phyloP scores from a whole-genome alignment of 306 rosid genomes.

The Vachellia collinsii region DNA sequence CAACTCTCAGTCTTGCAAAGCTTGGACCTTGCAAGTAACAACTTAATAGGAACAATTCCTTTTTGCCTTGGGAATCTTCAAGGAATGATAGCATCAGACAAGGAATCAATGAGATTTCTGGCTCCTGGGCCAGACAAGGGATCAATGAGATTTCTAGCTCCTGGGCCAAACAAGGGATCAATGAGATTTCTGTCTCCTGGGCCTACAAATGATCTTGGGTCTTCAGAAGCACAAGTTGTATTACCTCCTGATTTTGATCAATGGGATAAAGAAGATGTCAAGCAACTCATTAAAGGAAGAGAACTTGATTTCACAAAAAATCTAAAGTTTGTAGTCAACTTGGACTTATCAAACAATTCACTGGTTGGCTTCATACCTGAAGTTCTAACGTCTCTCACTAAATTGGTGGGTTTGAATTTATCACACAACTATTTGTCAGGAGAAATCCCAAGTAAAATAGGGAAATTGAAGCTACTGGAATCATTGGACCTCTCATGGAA shows the following conservation, averaged over 20 bases:
- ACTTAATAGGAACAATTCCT: too few species aligned
- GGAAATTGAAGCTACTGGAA: not conserved
- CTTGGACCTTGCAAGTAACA: too few species aligned
- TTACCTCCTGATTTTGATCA: too few species aligned
- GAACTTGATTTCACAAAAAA: slow-evolving; percentile 9
- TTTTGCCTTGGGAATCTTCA: not conserved
- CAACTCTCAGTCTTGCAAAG: too few species aligned
- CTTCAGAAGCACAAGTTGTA: too few species aligned
- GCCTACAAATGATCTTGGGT: too few species aligned
- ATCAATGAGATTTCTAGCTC: too few species aligned
- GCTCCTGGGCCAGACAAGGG: not conserved
- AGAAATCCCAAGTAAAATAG: slow-evolving; percentile 20
- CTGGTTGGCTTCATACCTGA: slow-evolving; percentile 12
- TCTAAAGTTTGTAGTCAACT: not conserved
- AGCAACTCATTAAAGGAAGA: not conserved
- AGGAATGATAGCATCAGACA: not conserved
- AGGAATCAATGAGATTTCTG: not conserved
- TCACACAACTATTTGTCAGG: slow-evolving; percentile 19
- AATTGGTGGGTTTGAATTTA: slow-evolving; percentile 1
- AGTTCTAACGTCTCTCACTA: not conserved
- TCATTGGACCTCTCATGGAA: slow-evolving; percentile 33
- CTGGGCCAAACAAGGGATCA: too few species aligned
- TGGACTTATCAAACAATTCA: slow-evolving; percentile 22
- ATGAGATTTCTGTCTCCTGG: too few species aligned
- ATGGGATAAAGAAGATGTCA: not conserved